Evolutionary conservation across 1,284 basidiomycete genomes (phyloP).

Genomic region (Cutaneotrichosporon cavernicola): DNA sequence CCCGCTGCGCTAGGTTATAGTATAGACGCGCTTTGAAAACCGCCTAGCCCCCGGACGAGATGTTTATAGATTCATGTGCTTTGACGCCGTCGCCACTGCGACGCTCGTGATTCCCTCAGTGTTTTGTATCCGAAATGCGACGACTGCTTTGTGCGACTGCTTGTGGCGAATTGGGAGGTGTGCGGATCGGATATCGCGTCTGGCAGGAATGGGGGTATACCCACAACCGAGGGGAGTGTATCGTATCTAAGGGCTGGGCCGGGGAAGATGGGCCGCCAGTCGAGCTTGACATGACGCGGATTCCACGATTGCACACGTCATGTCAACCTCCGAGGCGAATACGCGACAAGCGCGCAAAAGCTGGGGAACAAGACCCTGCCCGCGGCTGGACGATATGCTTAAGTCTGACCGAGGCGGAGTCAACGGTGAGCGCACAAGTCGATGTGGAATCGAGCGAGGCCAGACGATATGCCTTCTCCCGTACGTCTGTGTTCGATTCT

Average conservation of each 20-base stretch:
- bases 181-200: neutral
- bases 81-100: neutral
- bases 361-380: neutral
- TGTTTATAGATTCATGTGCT: constrained; percentile 10
- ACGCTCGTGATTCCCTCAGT: constrained; percentile 1
- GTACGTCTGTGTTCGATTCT: too few relatives aligned
- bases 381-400: neutral
- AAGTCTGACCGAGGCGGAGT: neutral
- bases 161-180: neutral
- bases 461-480: too few relatives aligned
- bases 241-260: neutral
- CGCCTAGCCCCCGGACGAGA: constrained; percentile 5
- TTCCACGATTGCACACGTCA: too few relatives aligned
- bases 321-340: neutral
- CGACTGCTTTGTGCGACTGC: neutral
- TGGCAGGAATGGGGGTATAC: too few relatives aligned
- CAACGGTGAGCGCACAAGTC: too few relatives aligned
- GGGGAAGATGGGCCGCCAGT: neutral
- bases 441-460: too few relatives aligned
- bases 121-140: constrained; percentile 10
- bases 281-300: neutral
- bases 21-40: neutral
- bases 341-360: neutral
- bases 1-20: constrained; percentile 3
- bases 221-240: too few relatives aligned